Conservation (phyloP, 805 yeast genomes). For the Metschnikowia cubensis region DNA sequence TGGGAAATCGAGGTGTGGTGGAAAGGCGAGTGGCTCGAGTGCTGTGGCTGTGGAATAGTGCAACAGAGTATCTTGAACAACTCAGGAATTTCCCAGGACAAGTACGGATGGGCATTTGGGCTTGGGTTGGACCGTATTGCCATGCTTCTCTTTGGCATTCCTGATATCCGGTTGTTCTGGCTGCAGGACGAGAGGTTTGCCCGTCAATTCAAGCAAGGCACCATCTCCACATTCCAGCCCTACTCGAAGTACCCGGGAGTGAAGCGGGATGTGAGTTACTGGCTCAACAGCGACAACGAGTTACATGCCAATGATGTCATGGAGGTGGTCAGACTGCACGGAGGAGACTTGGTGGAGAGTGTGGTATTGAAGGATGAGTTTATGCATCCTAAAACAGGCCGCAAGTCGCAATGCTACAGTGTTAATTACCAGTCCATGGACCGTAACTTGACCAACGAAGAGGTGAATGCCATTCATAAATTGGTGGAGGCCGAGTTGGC, state of each 20-base stretch:
- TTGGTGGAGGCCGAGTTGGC: constrained; percentile 57
- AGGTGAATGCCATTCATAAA: constrained; percentile 71
- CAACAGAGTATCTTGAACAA: constrained; percentile 70
- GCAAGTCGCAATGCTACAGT: constrained; percentile 79
- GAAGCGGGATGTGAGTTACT: constrained; percentile 83
- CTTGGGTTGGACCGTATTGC: constrained; percentile 93
- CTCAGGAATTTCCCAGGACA: constrained; percentile 57
- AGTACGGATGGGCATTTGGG: constrained; percentile 97
- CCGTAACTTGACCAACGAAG: constrained; percentile 79
- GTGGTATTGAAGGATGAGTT: constrained; percentile 80
- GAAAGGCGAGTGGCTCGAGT: constrained; percentile 97
- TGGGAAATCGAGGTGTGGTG: constrained; percentile 99
- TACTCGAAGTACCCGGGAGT: constrained; percentile 91
- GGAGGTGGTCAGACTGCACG: constrained; percentile 83
- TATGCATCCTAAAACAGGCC: constrained; percentile 75
- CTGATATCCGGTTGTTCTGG: constrained; percentile 95
- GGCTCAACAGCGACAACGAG: constrained; percentile 55
- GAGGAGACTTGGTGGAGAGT: constrained; percentile 86
- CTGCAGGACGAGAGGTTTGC: constrained; percentile 72
- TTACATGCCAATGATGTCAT: constrained; percentile 87
- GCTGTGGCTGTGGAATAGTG: constrained; percentile 94
- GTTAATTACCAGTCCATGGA: constrained; percentile 95
- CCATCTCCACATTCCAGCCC: constrained; percentile 72
- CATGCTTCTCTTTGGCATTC: constrained; percentile 91
- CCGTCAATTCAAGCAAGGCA: constrained; percentile 62